phyloP scores from a whole-genome alignment of 2,329 filamentous ascomycete genomes.

The Fonsecaea nubica region DNA sequence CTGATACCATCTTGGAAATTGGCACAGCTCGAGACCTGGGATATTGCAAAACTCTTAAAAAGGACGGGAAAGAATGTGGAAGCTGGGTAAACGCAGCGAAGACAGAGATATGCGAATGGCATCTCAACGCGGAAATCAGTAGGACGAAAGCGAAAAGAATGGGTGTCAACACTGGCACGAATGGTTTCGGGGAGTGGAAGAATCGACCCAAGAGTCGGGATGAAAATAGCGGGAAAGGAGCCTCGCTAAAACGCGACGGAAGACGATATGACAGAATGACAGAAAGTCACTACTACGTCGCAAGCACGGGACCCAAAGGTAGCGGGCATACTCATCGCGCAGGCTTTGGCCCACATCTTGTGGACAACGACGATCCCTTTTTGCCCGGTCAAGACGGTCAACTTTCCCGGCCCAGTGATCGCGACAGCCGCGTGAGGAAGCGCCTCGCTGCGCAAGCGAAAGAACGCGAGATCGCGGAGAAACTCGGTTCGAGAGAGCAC shows the following conservation, averaged over 20 bases:
- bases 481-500: conserved; percentile 43
- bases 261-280: conserved; percentile 49
- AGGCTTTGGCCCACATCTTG: not conserved
- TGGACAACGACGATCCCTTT: conserved; percentile 48
- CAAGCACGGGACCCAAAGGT: conserved; percentile 35
- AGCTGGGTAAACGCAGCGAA: conserved; percentile 87
- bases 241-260: conserved; percentile 32
- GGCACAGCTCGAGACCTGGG: conserved; percentile 84
- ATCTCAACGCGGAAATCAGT: conserved; percentile 80
- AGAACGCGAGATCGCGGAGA: conserved; percentile 54
- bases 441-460: conserved; percentile 52
- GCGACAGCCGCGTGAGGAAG: conserved; percentile 52
- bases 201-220: conserved; percentile 1
- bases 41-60: conserved; percentile 83
- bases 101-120: conserved; percentile 91
- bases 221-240: conserved; percentile 36
- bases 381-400: conserved; percentile 44
- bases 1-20: conserved; percentile 88
- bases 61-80: conserved; percentile 80
- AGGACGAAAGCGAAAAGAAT: conserved; percentile 73
- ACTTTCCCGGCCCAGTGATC: conserved; percentile 47
- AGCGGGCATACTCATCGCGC: not conserved
- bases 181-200: conserved; percentile 49
- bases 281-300: conserved; percentile 55
- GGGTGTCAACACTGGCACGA: conserved; percentile 77